These are phyloP conservation scores for Apophysomyces elegans DNA, from an alignment of 371 early-diverging fungal genomes.

Conservation along the genomic window DNA sequence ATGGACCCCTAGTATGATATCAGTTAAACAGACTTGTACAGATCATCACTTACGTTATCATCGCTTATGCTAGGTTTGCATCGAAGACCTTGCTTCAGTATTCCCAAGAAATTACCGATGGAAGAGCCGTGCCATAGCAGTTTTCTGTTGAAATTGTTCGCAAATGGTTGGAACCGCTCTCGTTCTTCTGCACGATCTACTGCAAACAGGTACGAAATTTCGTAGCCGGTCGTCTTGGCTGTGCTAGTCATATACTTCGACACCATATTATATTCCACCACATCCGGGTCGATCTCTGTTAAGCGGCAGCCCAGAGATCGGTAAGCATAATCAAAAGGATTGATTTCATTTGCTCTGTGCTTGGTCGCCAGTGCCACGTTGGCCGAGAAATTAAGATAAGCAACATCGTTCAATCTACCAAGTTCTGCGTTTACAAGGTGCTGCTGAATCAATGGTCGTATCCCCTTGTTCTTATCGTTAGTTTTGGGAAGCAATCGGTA, in stretches of 20 bases:
- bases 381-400: constrained; percentile 54
- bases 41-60: constrained; percentile 29
- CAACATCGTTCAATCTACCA: constrained; percentile 33
- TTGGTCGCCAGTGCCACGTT: constrained; percentile 60
- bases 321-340: constrained; percentile 62
- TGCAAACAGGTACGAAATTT: constrained; percentile 44
- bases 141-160: constrained; percentile 36
- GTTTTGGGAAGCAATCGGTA: constrained; percentile 40
- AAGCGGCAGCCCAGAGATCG: constrained; percentile 44
- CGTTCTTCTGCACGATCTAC: constrained; percentile 38
- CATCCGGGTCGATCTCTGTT: constrained; percentile 23
- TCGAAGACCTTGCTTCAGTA: constrained; percentile 52
- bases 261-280: constrained; percentile 40
- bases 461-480: constrained; percentile 23
- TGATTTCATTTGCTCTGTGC: constrained; percentile 29
- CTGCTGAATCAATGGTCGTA: constrained; percentile 27
- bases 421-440: constrained; percentile 27
- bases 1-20: constrained; percentile 36
- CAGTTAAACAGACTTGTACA: neutral
- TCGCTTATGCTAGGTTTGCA: constrained; percentile 30
- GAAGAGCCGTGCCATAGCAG: constrained; percentile 59
- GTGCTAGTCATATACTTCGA: constrained; percentile 49
- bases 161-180: constrained; percentile 28
- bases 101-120: constrained; percentile 49
- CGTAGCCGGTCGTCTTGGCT: constrained; percentile 20